A percentile compares a stretch with the other conserved stretches of the same genome.
Conservation (phyloP, 352 stramenopile species). For the Aphanomyces invadans region DNA sequence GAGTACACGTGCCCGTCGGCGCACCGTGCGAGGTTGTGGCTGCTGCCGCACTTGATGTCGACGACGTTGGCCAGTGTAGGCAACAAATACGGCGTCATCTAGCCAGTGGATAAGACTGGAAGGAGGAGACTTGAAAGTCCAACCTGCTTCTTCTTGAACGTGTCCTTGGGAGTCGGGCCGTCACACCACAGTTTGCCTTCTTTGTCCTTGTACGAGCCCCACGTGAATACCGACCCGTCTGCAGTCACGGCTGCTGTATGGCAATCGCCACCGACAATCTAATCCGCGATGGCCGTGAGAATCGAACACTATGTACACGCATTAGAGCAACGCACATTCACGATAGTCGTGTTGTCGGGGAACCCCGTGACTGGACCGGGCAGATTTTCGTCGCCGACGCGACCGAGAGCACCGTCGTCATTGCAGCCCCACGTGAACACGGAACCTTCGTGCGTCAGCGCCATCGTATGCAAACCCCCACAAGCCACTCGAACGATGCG, state of each 20-base stretch:
- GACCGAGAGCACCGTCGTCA: slow-evolving; percentile 86
- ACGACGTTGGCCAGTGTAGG: slow-evolving; percentile 51
- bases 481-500: slow-evolving; percentile 66
- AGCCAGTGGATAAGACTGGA: neutral
- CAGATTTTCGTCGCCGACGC: slow-evolving; percentile 67
- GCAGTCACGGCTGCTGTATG: slow-evolving; percentile 88
- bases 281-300: too few relatives aligned
- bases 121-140: neutral
- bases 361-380: slow-evolving; percentile 56
- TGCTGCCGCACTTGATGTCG: slow-evolving; percentile 73
- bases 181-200: slow-evolving; percentile 91
- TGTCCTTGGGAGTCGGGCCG: slow-evolving; percentile 41
- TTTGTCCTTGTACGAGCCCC: slow-evolving; percentile 96
- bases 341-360: slow-evolving; percentile 25
- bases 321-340: slow-evolving; percentile 18
- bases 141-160: slow-evolving; percentile 80
- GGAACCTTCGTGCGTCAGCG: slow-evolving; percentile 70
- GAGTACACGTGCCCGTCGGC: slow-evolving; percentile 85
- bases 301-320: slow-evolving; percentile 33
- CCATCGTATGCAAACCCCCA: slow-evolving; percentile 89
- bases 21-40: slow-evolving; percentile 80
- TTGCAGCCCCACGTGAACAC: slow-evolving; percentile 96
- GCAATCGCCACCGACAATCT: slow-evolving; percentile 89
- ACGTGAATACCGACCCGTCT: slow-evolving; percentile 88
- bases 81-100: slow-evolving; percentile 48